Percentiles rank a stretch among this genome's conserved stretches.
These are phyloP conservation scores for Verruconis gallopava DNA, from an alignment of 2,329 filamentous ascomycete genomes.

Conservation along the genomic window DNA sequence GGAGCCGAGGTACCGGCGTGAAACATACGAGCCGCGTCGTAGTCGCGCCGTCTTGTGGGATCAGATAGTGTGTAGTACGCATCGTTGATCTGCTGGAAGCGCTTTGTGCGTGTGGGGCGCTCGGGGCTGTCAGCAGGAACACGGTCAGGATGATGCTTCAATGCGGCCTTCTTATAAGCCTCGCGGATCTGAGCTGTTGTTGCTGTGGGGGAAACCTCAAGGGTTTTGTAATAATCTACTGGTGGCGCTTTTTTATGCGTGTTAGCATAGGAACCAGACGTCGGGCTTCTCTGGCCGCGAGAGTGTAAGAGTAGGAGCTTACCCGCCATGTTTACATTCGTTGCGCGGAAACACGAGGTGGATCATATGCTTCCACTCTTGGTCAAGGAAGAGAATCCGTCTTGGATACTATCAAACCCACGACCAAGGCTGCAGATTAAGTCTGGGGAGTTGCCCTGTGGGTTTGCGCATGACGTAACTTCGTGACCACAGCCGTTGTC, in stretches of 20 bases:
- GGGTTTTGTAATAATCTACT: conserved; percentile 41
- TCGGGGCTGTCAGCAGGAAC: conserved; percentile 76
- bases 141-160: conserved; percentile 89
- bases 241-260: conserved; percentile 5
- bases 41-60: conserved; percentile 60
- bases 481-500: no score
- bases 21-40: conserved; percentile 59
- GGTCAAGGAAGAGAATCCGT: no score
- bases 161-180: conserved; percentile 87
- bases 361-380: no score
- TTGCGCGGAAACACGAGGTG: no score
- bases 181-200: conserved; percentile 74
- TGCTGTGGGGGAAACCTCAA: conserved; percentile 61
- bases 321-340: no score
- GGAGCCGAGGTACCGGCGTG: conserved; percentile 32
- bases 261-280: no score
- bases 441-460: no score
- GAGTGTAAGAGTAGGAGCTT: no score
- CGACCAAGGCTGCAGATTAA: no score
- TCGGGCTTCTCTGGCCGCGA: no score
- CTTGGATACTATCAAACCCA: no score
- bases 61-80: conserved; percentile 90
- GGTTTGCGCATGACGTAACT: no score
- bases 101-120: conserved; percentile 64
- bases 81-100: conserved; percentile 85